Conservation (phyloP, 306 rosid genomes). For the Oxytropis ochrocephala region DNA sequence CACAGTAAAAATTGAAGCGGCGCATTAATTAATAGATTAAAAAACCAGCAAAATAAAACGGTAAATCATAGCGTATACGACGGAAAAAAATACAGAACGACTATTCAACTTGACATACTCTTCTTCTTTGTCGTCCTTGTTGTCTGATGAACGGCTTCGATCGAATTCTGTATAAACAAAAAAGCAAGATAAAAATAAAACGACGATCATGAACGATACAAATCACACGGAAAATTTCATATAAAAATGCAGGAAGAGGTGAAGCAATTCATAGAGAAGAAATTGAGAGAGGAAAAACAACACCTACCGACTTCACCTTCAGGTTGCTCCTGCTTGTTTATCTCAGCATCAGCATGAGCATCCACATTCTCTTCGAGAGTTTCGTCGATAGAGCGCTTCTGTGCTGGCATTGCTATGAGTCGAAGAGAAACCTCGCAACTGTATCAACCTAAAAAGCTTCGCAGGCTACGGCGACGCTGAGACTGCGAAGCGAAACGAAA, state of each 20-base stretch:
- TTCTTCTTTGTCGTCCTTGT: constrained; percentile 28
- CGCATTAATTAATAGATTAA: constrained; percentile 10
- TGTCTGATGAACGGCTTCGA: constrained; percentile 44
- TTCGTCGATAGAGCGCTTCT: constrained; percentile 41
- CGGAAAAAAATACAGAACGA: constrained; percentile 8
- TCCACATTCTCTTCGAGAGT: constrained; percentile 31
- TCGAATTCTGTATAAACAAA: constrained; percentile 41
- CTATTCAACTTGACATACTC: constrained; percentile 41
- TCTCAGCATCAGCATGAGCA: constrained; percentile 18
- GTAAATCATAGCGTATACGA: constrained; percentile 3
- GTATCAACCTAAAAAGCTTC: not conserved
- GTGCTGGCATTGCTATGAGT: constrained; percentile 60
- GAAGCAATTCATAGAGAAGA: not conserved
- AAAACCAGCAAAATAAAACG: not conserved
- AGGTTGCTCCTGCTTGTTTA: constrained; percentile 17
- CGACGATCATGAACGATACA: constrained; percentile 15
- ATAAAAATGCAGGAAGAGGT: constrained; percentile 13
- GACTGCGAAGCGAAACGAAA: not conserved
- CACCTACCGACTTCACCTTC: constrained; percentile 49
- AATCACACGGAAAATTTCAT: not conserved
- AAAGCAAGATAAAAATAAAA: not conserved
- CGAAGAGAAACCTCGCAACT: constrained; percentile 7
- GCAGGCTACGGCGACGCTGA: not conserved
- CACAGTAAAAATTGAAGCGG: constrained; percentile 30
- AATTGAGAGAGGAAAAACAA: constrained; percentile 13